Conservation (phyloP, 225 moss, liverwort and hornwort species). For the Pseudoscleropodium purum region DNA sequence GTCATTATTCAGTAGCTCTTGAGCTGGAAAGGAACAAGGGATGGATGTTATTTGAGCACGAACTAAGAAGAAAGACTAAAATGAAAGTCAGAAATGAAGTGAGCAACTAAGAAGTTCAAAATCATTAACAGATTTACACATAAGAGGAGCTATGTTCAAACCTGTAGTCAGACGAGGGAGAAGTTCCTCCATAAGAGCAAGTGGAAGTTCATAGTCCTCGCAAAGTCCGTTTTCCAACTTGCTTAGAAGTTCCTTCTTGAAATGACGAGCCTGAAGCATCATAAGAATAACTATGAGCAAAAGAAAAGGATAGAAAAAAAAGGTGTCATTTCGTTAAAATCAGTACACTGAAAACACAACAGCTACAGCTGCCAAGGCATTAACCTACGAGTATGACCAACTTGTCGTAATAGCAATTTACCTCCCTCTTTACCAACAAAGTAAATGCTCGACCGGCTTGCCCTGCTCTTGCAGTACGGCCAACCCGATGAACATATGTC, state of each 20-base stretch:
- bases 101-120: not conserved
- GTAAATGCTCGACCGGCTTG: conserved; percentile 82
- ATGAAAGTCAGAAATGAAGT: not conserved
- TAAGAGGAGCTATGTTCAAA: not conserved
- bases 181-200: conserved; percentile 48
- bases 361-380: not conserved
- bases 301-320: not conserved
- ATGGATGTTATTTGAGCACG: not conserved
- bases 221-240: conserved; percentile 78
- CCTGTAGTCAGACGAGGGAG: conserved; percentile 41
- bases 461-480: conserved; percentile 94
- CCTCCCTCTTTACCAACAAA: conserved; percentile 82
- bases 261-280: conserved; percentile 64
- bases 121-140: not conserved
- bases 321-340: not conserved
- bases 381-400: not conserved
- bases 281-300: not conserved
- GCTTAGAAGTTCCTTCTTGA: conserved; percentile 72
- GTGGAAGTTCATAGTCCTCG: conserved; percentile 53
- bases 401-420: not conserved
- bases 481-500: conserved; percentile 97
- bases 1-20: conserved; percentile 20
- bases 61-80: not conserved
- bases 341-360: not conserved
- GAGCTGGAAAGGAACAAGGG: conserved; percentile 17